Conservation (phyloP, 2,329 filamentous ascomycete species). For the Pestalotiopsis sp. region DNA sequence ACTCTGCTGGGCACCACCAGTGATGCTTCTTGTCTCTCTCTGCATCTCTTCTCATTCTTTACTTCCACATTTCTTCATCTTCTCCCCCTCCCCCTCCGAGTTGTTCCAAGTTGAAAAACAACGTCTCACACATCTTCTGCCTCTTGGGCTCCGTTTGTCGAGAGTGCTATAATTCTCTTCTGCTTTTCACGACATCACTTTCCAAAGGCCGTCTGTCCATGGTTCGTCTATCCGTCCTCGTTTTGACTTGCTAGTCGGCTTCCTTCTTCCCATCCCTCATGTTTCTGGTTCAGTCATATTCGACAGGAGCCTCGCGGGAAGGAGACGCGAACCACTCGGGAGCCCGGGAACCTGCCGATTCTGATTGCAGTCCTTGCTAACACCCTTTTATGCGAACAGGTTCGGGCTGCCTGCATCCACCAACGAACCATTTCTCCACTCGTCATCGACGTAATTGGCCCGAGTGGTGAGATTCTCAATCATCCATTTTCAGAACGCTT, state of each 20-base stretch:
- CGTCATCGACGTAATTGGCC: conserved; percentile 22
- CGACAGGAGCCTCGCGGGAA: conserved; percentile 30
- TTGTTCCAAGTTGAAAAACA: conserved; percentile 32
- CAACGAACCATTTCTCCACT: conserved; percentile 38
- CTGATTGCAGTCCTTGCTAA: conserved; percentile 39
- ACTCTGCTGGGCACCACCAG: conserved; percentile 23
- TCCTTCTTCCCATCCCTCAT: conserved; percentile 15
- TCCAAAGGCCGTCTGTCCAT: conserved; percentile 25
- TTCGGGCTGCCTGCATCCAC: conserved; percentile 47
- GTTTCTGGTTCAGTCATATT: conserved; percentile 28
- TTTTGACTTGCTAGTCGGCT: conserved; percentile 8
- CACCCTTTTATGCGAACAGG: conserved; percentile 46
- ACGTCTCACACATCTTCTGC: conserved; percentile 29
- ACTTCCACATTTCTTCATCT: conserved; percentile 4
- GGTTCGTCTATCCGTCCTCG: conserved; percentile 22
- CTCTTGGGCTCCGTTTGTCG: conserved; percentile 26
- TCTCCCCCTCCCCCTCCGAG: conserved; percentile 24
- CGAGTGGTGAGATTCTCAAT: conserved; percentile 15
- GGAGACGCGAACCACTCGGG: conserved; percentile 34
- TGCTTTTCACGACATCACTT: conserved; percentile 15
- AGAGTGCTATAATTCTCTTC: conserved; percentile 11
- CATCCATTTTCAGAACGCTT: conserved; percentile 23
- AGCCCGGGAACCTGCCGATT: conserved; percentile 40
- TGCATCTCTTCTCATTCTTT: conserved; percentile 24
- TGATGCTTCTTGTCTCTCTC: conserved; percentile 31